Percentiles rank a stretch among this genome's conserved stretches.
Conservation (phyloP, 2,329 filamentous ascomycete species). For the Calycina herbarum region DNA sequence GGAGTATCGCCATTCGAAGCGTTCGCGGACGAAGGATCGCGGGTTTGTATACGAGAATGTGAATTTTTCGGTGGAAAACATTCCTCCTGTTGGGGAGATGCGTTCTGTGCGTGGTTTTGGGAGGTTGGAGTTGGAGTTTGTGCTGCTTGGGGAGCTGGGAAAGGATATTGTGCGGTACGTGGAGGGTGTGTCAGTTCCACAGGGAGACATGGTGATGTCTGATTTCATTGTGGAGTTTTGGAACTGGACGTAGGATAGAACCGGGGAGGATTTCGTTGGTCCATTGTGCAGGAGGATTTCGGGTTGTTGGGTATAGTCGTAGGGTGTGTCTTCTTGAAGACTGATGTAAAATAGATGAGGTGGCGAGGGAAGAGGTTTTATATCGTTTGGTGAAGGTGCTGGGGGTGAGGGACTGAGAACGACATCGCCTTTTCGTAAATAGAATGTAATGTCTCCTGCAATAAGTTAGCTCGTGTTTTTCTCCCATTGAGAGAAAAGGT, state of each 20-base stretch:
- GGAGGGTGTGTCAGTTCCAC: conserved; percentile 16
- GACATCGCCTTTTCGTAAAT: conserved; percentile 26
- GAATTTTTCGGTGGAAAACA: conserved; percentile 30
- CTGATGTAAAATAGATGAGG: conserved; percentile 33
- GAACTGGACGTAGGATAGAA: conserved; percentile 32
- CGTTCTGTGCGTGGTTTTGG: conserved; percentile 25
- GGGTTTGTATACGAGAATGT: conserved; percentile 29
- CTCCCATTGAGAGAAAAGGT: neutral
- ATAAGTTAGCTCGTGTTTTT: neutral
- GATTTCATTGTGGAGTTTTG: conserved; percentile 28
- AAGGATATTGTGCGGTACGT: conserved; percentile 16
- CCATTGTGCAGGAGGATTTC: conserved; percentile 32
- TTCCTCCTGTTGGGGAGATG: conserved; percentile 24
- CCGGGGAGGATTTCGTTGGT: conserved; percentile 24
- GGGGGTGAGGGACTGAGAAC: conserved; percentile 30
- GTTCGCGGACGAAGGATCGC: conserved; percentile 22
- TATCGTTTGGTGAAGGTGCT: conserved; percentile 24
- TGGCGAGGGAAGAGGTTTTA: conserved; percentile 28
- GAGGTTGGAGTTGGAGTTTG: conserved; percentile 7
- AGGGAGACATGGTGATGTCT: conserved; percentile 32
- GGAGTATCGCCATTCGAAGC: conserved; percentile 32
- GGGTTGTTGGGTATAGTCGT: conserved; percentile 22
- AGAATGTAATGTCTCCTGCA: conserved; percentile 30
- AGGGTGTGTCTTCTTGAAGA: conserved; percentile 24
- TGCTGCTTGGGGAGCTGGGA: conserved; percentile 4